These are phyloP conservation scores for Malus orientalis DNA, from an alignment of 306 rosid genomes.

Conservation along the genomic window DNA sequence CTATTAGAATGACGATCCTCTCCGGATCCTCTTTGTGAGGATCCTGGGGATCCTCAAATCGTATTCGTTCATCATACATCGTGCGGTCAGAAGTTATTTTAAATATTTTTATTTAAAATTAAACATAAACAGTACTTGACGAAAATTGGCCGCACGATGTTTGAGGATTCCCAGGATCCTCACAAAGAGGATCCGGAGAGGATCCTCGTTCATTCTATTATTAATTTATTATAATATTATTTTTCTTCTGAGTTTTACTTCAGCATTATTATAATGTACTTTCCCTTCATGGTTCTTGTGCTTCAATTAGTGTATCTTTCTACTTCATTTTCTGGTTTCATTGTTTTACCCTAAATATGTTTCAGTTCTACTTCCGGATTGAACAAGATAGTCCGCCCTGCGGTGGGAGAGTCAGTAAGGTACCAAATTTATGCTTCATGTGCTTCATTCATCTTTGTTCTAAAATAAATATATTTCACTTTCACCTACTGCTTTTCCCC, in stretches of 20 bases:
- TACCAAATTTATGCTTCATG: slow-evolving; percentile 23
- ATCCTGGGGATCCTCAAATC: too few relatives aligned
- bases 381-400: slow-evolving; percentile 88
- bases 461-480: not conserved
- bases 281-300: not conserved
- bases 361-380: slow-evolving; percentile 76
- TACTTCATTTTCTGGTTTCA: slow-evolving; percentile 2
- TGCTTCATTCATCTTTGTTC: slow-evolving; percentile 7
- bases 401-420: slow-evolving; percentile 94
- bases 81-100: too few relatives aligned
- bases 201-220: too few relatives aligned
- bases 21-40: too few relatives aligned
- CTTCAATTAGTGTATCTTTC: not conserved
- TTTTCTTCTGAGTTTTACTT: not conserved
- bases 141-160: too few relatives aligned
- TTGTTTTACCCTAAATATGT: slow-evolving; percentile 16
- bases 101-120: too few relatives aligned
- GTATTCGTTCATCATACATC: too few relatives aligned
- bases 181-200: too few relatives aligned
- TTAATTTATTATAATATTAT: not conserved
- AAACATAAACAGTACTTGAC: too few relatives aligned
- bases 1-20: too few relatives aligned
- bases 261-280: too few relatives aligned
- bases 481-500: slow-evolving; percentile 2
- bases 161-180: too few relatives aligned